Conservation (phyloP, 805 yeast species). For the Torulaspora quercuum region DNA sequence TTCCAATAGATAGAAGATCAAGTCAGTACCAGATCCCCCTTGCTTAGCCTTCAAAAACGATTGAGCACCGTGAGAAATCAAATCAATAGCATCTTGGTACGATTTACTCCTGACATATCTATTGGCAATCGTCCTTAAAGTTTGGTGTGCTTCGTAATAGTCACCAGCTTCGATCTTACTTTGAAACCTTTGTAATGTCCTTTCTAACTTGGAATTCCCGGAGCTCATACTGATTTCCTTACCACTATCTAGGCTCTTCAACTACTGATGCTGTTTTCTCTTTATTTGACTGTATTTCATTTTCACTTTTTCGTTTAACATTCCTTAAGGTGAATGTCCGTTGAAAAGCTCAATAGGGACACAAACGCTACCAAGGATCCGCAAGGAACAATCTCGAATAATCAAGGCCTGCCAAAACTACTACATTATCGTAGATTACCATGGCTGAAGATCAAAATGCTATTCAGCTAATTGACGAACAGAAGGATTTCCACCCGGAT, state of each 20-base stretch:
- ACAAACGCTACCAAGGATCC: not conserved
- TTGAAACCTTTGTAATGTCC: constrained; percentile 63
- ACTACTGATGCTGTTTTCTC: too few species aligned
- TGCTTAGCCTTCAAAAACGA: constrained; percentile 66
- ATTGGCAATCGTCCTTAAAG: constrained; percentile 83
- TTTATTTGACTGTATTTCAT: too few species aligned
- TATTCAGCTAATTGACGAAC: constrained; percentile 53
- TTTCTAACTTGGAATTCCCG: constrained; percentile 44
- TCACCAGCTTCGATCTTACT: constrained; percentile 67
- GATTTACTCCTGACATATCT: constrained; percentile 70
- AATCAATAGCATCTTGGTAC: constrained; percentile 66
- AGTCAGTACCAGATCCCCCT: constrained; percentile 78
- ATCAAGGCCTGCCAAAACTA: not conserved
- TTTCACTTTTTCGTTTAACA: constrained; percentile 8
- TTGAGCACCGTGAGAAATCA: constrained; percentile 67
- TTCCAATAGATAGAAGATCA: constrained; percentile 67
- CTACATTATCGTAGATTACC: not conserved
- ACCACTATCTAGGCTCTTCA: too few species aligned
- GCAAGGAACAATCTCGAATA: not conserved
- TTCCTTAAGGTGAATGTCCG: not conserved
- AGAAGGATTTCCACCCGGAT: constrained; percentile 43
- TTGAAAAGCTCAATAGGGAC: constrained; percentile 4
- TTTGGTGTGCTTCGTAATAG: constrained; percentile 94
- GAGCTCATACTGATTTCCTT: constrained; percentile 8
- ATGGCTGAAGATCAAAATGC: constrained; percentile 24